Conservation (phyloP, 176 grass and related monocot species). For the Triticum timopheevii region DNA sequence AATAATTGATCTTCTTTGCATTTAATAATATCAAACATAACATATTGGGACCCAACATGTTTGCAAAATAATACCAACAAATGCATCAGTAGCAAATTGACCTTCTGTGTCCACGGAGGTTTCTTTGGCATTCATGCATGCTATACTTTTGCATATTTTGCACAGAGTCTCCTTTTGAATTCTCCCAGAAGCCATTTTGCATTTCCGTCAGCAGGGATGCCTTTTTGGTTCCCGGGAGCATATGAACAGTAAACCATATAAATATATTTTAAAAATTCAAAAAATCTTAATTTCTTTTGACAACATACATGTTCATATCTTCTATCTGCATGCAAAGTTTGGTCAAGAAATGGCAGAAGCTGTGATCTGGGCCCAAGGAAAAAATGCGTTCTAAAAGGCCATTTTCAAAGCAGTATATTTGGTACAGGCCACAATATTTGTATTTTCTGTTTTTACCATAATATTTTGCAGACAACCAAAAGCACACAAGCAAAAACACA, state of each 20-base stretch:
- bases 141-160: background rate
- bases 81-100: background rate
- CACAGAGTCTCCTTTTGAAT: background rate
- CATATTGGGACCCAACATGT: background rate
- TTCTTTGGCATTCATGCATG: conserved; percentile 9
- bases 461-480: background rate
- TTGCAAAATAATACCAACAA: conserved; percentile 16
- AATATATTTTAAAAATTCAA: background rate
- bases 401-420: background rate
- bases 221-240: background rate
- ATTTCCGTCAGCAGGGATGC: background rate
- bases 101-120: background rate
- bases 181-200: background rate
- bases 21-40: background rate
- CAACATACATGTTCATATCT: background rate
- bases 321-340: background rate
- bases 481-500: background rate
- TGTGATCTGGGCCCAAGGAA: background rate
- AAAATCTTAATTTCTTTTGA: background rate
- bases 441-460: background rate
- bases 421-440: background rate
- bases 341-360: background rate
- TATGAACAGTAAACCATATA: background rate
- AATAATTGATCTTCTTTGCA: background rate
- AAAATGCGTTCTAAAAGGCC: background rate